These are phyloP conservation scores for Myxozyma neglecta DNA, from an alignment of 805 yeast species.

Conservation along the genomic window DNA sequence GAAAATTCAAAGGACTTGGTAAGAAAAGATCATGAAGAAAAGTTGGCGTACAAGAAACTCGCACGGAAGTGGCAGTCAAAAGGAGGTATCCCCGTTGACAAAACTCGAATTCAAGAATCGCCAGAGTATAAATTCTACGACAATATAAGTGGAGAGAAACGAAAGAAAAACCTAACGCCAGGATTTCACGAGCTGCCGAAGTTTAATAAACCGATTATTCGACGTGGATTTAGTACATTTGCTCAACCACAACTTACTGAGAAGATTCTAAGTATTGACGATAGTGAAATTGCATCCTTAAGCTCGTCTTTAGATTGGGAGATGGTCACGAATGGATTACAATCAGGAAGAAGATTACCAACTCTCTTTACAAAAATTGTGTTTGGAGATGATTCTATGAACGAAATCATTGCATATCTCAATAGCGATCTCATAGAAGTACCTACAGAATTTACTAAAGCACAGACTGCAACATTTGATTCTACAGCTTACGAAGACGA, in stretches of 20 bases:
- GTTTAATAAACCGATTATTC: background rate
- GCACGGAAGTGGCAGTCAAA: slow-evolving; percentile 10
- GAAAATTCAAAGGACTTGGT: background rate
- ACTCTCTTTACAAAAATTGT: background rate
- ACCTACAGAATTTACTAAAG: background rate
- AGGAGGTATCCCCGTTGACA: slow-evolving; percentile 8
- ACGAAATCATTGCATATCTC: background rate
- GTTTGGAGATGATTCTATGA: background rate
- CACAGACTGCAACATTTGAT: background rate
- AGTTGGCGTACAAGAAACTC: slow-evolving; percentile 1
- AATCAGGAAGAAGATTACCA: background rate
- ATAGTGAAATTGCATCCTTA: background rate
- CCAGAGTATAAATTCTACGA: slow-evolving; percentile 7
- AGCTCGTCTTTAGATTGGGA: background rate
- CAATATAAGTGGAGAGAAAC: background rate
- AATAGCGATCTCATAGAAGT: background rate
- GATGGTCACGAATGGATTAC: background rate
- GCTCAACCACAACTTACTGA: background rate
- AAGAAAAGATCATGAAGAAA: slow-evolving; percentile 1
- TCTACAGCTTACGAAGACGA: background rate
- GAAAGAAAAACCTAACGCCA: background rate
- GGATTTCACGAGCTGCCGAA: slow-evolving; percentile 3
- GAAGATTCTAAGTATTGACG: background rate
- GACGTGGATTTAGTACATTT: slow-evolving; percentile 8
- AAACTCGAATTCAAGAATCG: slow-evolving; percentile 6